Conservation (phyloP, 192 early-diverging fungal genomes). For the Nowakowskiella sp. region DNA sequence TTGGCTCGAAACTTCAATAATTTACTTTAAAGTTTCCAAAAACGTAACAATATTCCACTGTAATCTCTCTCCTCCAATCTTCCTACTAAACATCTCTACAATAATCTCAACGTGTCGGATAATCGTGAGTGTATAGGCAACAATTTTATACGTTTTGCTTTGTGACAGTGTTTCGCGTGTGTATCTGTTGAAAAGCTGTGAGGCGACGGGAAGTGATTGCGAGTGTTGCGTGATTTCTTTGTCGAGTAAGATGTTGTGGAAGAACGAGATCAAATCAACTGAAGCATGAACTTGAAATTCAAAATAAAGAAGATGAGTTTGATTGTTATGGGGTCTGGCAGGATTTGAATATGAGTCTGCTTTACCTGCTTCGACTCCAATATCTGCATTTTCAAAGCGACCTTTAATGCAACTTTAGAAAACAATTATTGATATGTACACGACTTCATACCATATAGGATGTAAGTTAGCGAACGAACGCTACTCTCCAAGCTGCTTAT, state of each 20-base stretch:
- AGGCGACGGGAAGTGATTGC: slow-evolving; percentile 10
- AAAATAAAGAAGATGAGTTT: not conserved
- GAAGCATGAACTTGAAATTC: slow-evolving; percentile 58
- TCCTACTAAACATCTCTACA: slow-evolving; percentile 68
- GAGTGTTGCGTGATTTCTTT: slow-evolving; percentile 27
- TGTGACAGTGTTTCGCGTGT: slow-evolving; percentile 48
- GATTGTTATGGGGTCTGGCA: not conserved
- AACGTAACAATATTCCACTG: slow-evolving; percentile 53
- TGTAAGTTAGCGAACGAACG: slow-evolving; percentile 78
- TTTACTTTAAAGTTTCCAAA: slow-evolving; percentile 63
- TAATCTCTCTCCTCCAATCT: slow-evolving; percentile 49
- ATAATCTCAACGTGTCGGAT: slow-evolving; percentile 67
- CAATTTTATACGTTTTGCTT: slow-evolving; percentile 39
- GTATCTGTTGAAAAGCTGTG: slow-evolving; percentile 62
- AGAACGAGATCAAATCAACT: slow-evolving; percentile 70
- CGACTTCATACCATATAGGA: slow-evolving; percentile 63
- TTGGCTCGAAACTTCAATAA: slow-evolving; percentile 12
- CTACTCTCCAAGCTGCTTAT: slow-evolving; percentile 82
- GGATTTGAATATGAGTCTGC: slow-evolving; percentile 31
- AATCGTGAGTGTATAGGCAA: slow-evolving; percentile 57
- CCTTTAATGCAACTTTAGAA: slow-evolving; percentile 35
- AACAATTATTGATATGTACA: not conserved
- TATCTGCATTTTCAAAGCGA: slow-evolving; percentile 85
- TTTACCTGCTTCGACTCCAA: slow-evolving; percentile 80
- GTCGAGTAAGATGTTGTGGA: slow-evolving; percentile 78